These are phyloP conservation scores for Scheffersomyces segobiensis DNA, from an alignment of 1,139 yeast genomes.

Conservation along the genomic window DNA sequence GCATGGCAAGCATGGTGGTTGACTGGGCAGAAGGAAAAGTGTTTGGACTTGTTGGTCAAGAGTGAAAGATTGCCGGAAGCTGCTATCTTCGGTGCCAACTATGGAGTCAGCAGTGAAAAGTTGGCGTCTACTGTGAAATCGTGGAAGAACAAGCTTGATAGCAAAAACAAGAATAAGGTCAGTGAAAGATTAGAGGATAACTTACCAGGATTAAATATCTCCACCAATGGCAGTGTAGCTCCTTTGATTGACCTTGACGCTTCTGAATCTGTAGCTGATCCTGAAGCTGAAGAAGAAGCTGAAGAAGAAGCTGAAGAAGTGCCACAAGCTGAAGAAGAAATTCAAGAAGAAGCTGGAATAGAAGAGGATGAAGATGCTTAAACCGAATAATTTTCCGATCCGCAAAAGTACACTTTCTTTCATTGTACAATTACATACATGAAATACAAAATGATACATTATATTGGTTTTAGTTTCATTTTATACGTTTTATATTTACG, in stretches of 20 bases:
- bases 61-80: conserved; percentile 84
- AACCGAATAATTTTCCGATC: not conserved
- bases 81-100: conserved; percentile 74
- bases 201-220: conserved; percentile 23
- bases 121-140: conserved; percentile 48
- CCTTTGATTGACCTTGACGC: conserved; percentile 36
- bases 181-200: conserved; percentile 59
- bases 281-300: conserved; percentile 11
- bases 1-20: conserved; percentile 95
- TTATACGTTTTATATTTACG: not conserved
- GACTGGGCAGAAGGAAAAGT: conserved; percentile 66
- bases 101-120: conserved; percentile 52
- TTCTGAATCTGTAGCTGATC: conserved; percentile 10
- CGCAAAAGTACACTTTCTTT: not conserved
- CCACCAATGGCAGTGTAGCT: conserved; percentile 14
- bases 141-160: conserved; percentile 66
- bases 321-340: conserved; percentile 18
- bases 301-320: conserved; percentile 17
- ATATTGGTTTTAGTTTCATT: not conserved
- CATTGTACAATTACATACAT: not conserved
- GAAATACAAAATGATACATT: not conserved
- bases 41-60: conserved; percentile 65
- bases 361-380: conserved; percentile 13
- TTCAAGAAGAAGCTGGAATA: conserved; percentile 12
- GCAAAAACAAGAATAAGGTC: conserved; percentile 54